These are phyloP conservation scores for Cyclotella atomus DNA, from an alignment of 108 stramenopile species.

Conservation along the genomic window DNA sequence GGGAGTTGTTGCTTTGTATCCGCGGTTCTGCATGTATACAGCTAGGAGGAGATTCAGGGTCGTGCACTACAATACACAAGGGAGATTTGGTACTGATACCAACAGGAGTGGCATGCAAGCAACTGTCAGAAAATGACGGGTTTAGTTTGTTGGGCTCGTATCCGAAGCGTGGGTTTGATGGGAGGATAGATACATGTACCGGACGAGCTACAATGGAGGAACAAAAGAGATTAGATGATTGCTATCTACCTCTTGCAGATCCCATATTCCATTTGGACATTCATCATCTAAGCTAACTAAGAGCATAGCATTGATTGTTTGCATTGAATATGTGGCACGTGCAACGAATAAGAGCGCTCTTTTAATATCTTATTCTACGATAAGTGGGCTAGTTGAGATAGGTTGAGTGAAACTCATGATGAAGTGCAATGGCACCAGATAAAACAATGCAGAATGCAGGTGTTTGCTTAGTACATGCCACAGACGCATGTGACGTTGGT, in stretches of 20 bases:
- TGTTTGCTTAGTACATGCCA: background rate
- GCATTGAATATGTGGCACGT: too few relatives aligned
- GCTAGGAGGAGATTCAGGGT: slow-evolving; percentile 29
- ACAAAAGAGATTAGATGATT: slow-evolving; percentile 21
- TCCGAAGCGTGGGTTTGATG: slow-evolving; percentile 19
- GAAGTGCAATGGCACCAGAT: too few relatives aligned
- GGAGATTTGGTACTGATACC: slow-evolving; percentile 41
- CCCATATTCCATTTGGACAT: background rate
- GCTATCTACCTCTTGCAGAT: slow-evolving; percentile 10
- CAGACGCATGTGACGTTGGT: background rate
- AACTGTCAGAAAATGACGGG: slow-evolving; percentile 20
- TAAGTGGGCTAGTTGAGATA: too few relatives aligned
- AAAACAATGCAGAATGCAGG: too few relatives aligned
- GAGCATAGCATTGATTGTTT: too few relatives aligned
- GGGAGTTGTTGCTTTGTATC: slow-evolving; percentile 33
- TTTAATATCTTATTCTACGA: too few relatives aligned
- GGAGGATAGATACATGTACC: slow-evolving; percentile 34
- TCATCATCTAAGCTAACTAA: too few relatives aligned
- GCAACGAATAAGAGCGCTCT: too few relatives aligned
- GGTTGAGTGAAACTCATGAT: too few relatives aligned
- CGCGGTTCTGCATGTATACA: slow-evolving; percentile 32
- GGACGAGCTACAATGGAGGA: slow-evolving; percentile 17
- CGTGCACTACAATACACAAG: slow-evolving; percentile 6
- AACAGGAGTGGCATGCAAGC: slow-evolving; percentile 44
- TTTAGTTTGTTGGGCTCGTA: slow-evolving; percentile 43